These are phyloP conservation scores for Moesziomyces globuligerus DNA, from an alignment of 1,284 basidiomycete genomes.

Conservation along the genomic window DNA sequence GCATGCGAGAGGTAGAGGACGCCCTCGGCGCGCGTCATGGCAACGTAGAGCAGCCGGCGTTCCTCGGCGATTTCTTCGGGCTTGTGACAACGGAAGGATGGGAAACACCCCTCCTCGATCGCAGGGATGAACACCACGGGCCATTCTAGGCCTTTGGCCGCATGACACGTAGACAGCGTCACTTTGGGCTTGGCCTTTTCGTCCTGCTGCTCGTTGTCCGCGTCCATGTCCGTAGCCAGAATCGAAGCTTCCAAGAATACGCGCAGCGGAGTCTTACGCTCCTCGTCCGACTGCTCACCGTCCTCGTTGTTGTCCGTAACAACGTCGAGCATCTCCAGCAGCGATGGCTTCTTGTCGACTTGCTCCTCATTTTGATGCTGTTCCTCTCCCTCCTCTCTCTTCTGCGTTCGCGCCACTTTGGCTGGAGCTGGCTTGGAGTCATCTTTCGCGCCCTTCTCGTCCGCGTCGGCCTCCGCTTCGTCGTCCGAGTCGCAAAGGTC, in stretches of 20 bases:
- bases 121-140: conserved; percentile 78
- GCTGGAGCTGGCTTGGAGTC: conserved; percentile 2
- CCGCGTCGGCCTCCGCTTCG: background rate
- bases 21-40: conserved; percentile 85
- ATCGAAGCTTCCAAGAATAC: conserved; percentile 84
- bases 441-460: background rate
- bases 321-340: conserved; percentile 23
- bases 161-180: conserved; percentile 86
- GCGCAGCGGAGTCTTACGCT: conserved; percentile 73
- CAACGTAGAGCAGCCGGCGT: conserved; percentile 85
- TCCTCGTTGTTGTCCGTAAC: conserved; percentile 5
- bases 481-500: conserved; percentile 32
- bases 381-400: conserved; percentile 8
- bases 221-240: conserved; percentile 81
- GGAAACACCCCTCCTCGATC: conserved; percentile 80
- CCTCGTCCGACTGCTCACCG: conserved; percentile 38
- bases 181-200: conserved; percentile 75
- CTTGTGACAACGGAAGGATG: conserved; percentile 75
- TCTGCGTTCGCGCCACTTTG: conserved; percentile 16
- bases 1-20: conserved; percentile 75
- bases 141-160: conserved; percentile 92
- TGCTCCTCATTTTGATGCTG: background rate
- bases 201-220: conserved; percentile 68
- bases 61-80: conserved; percentile 82
- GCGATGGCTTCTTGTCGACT: conserved; percentile 4